Evolutionary conservation across 83 land plant genomes (phyloP).

Genomic region (Isoetes engelmannii): DNA sequence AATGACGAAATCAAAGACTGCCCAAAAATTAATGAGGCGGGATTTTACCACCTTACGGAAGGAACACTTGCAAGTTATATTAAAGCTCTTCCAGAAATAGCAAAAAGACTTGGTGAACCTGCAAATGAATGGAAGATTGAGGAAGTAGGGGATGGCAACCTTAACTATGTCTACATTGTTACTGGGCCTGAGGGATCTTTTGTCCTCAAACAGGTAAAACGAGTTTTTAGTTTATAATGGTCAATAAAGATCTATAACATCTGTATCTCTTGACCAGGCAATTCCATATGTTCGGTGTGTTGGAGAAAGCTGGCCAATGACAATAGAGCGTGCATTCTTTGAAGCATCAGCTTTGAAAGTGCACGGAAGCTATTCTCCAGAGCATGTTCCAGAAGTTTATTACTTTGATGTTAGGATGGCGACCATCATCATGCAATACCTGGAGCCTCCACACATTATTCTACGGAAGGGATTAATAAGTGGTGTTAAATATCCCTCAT

Average conservation of each 20-base stretch:
- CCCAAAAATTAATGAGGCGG: constrained; percentile 21
- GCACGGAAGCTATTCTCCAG: constrained; percentile 60
- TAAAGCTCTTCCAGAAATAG: constrained; percentile 41
- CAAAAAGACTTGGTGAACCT: constrained; percentile 35
- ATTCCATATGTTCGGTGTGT: constrained; percentile 81
- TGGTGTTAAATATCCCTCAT: constrained; percentile 73
- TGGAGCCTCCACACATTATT: constrained; percentile 94
- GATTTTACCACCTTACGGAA: constrained; percentile 27
- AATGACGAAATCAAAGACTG: constrained; percentile 36
- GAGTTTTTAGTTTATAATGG: neutral
- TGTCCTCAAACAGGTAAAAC: constrained; percentile 76
- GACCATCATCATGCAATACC: constrained; percentile 70
- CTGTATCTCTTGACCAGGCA: too few species aligned
- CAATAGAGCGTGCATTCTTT: constrained; percentile 84
- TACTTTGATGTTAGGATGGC: constrained; percentile 82
- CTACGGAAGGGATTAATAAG: constrained; percentile 82
- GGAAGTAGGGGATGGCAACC: constrained; percentile 96
- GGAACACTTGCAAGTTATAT: constrained; percentile 53
- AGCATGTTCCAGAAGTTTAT: constrained; percentile 83
- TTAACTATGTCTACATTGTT: constrained; percentile 80
- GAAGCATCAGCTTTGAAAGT: constrained; percentile 61
- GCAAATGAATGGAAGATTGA: constrained; percentile 41
- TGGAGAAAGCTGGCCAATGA: constrained; percentile 90
- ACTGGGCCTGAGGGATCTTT: constrained; percentile 52
- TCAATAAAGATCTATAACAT: too few species aligned